Evolutionary conservation across 1,284 basidiomycete genomes (phyloP).

Genomic region (Boletellus deceptivus): DNA sequence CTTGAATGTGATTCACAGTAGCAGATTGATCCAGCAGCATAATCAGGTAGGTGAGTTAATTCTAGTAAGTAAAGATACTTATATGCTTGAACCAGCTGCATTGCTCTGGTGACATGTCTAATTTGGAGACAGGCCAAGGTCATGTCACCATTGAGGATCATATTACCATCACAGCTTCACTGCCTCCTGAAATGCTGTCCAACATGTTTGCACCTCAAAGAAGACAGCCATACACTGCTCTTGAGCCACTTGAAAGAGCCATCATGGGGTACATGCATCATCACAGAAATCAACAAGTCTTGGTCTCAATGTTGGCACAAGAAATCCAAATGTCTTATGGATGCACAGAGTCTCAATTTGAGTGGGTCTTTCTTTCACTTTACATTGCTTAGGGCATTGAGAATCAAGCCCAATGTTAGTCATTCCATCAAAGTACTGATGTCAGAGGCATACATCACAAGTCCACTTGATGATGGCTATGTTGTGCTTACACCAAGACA

Average conservation of each 20-base stretch:
- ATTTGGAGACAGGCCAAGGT: background rate
- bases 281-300: slow-evolving; percentile 4
- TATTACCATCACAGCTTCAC: background rate
- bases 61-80: background rate
- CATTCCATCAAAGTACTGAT: slow-evolving; percentile 21
- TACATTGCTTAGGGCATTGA: background rate
- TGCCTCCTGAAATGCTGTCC: slow-evolving; percentile 8
- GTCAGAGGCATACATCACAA: slow-evolving; percentile 33
- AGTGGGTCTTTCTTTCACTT: slow-evolving; percentile 13
- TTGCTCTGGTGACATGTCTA: background rate
- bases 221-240: slow-evolving; percentile 21
- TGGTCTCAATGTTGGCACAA: slow-evolving; percentile 15
- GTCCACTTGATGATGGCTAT: slow-evolving; percentile 29
- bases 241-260: slow-evolving; percentile 17
- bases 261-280: slow-evolving; percentile 23
- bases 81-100: slow-evolving; percentile 6
- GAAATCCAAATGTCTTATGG: slow-evolving; percentile 9
- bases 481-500: slow-evolving; percentile 32
- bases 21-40: slow-evolving; percentile 5
- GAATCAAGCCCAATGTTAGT: slow-evolving; percentile 5
- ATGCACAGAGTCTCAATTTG: slow-evolving; percentile 24
- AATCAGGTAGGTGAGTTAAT: slow-evolving; percentile 11
- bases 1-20: slow-evolving; percentile 21
- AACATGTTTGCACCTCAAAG: slow-evolving; percentile 21
- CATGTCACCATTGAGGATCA: background rate